Evolutionary conservation across 2,329 filamentous ascomycete species (phyloP).

Genomic region (Sporothrix protearum): DNA sequence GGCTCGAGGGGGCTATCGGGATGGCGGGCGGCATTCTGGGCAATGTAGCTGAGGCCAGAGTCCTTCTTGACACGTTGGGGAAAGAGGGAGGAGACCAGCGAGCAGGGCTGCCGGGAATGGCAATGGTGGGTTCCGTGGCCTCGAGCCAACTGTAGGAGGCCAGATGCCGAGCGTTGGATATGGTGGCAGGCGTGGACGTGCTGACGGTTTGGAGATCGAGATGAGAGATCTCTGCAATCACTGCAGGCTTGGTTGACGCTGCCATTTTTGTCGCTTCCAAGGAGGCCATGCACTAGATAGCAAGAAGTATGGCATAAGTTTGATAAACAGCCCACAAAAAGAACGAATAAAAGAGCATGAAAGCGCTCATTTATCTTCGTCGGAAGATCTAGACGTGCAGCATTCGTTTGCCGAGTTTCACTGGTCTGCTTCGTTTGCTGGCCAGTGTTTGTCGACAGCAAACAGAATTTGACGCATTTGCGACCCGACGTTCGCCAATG

Average conservation of each 20-base stretch:
- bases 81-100: background rate
- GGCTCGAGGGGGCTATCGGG: constrained; percentile 45
- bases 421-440: background rate
- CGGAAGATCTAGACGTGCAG: background rate
- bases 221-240: background rate
- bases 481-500: background rate
- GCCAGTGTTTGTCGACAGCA: background rate
- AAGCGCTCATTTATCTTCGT: background rate
- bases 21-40: constrained; percentile 45
- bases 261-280: background rate
- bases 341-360: background rate
- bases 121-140: background rate
- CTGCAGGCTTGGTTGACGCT: background rate
- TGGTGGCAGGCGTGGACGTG: background rate
- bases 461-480: background rate
- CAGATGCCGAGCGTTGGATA: background rate
- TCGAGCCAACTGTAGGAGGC: background rate
- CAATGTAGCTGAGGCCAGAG: constrained; percentile 42
- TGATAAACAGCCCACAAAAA: background rate
- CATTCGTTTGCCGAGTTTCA: background rate
- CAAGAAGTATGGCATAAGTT: background rate
- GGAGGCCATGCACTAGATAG: background rate
- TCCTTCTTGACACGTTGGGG: constrained; percentile 30
- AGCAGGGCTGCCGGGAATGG: background rate
- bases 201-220: background rate